Base-by-base conservation (phyloP, 805 yeast genomes). In the Sporopachydermia lactativora region DNA sequence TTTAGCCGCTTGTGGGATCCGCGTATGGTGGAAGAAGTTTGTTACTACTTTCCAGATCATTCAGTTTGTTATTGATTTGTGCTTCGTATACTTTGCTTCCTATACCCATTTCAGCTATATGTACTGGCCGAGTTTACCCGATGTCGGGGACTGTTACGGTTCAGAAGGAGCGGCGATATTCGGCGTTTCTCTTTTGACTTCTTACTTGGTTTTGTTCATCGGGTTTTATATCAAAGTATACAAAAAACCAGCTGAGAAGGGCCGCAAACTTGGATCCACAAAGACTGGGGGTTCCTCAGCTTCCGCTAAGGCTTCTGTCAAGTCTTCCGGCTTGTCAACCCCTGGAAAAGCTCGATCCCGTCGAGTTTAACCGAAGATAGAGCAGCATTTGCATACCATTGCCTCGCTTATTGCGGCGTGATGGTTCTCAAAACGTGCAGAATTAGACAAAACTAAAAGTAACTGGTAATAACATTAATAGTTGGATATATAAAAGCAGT, bases 11-110 rank as follows among this genome's bases (percentile, higher is more conserved):
- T 73, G 94, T 58, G 95, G 95, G 43, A 83, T 88, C 57, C 79
- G 84, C 54, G 96, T 89, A 41, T 88, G 96, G 96, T 89, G 98
- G 98, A 89, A 92, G 67, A 94, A 88, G 68, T 89, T 96, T 96
- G 96, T 89, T 50, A 89, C 98, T 42, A 73, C 95, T 49, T 78
- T 84, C 70, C 98, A 89, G 69, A 89, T 89, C 64, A 67, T 83
- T 54, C 98, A 89, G 67, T 89, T 89, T 58, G 65, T 89, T 50
- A 70, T 89, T 55, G 98, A 89, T 62, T 73, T 89, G 56, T 75
- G 70, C 36, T 88, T 89, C 59, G 94, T 92, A 48, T 92, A 86
- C 70, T 86, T 83, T 61, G 95, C 96, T 40, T 81, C 95, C 42
- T 89, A 84, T 65, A 80, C 95, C 47, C 86, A 80, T 66, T 85